These are phyloP conservation scores for Aspergillus versicolor DNA, from an alignment of 2,329 filamentous ascomycete species.

Conservation along the genomic window DNA sequence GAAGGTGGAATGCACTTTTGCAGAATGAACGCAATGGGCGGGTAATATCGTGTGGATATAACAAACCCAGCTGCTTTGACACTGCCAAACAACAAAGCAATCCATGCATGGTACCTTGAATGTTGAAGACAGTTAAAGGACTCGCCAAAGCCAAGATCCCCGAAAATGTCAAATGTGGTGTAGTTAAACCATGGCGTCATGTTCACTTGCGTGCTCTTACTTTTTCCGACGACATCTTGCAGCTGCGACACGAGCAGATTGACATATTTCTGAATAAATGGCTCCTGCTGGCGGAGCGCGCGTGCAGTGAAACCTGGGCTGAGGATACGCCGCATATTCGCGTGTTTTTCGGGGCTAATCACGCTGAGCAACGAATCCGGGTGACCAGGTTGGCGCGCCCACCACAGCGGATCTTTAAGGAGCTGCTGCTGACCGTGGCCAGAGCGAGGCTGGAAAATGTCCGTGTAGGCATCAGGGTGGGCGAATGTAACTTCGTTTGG, in stretches of 20 bases:
- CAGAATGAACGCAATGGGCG: slow-evolving; percentile 13
- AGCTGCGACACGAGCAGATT: neutral
- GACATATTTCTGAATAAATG: slow-evolving; percentile 4
- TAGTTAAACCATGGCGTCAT: slow-evolving; percentile 26
- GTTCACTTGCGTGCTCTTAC: slow-evolving; percentile 12
- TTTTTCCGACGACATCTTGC: neutral
- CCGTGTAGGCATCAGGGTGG: neutral
- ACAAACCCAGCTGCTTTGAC: slow-evolving; percentile 25
- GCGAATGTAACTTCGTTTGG: slow-evolving; percentile 3
- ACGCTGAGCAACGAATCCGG: slow-evolving; percentile 7
- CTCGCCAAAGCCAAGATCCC: slow-evolving; percentile 35
- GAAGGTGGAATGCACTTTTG: slow-evolving; percentile 18
- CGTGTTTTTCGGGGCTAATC: slow-evolving; percentile 4
- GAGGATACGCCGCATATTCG: neutral
- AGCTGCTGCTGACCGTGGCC: neutral
- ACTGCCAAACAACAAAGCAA: slow-evolving; percentile 26
- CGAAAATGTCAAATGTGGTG: slow-evolving; percentile 36
- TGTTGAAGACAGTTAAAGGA: slow-evolving; percentile 31
- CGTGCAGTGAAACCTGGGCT: neutral
- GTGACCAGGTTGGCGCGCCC: slow-evolving; percentile 4
- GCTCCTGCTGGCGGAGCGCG: neutral
- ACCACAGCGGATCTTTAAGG: slow-evolving; percentile 10
- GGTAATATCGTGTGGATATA: slow-evolving; percentile 22
- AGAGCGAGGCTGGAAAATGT: neutral
- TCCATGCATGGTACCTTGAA: slow-evolving; percentile 31